Base-by-base conservation (phyloP, 495 filamentous ascomycete genomes). In the Haplographium delicatum region DNA sequence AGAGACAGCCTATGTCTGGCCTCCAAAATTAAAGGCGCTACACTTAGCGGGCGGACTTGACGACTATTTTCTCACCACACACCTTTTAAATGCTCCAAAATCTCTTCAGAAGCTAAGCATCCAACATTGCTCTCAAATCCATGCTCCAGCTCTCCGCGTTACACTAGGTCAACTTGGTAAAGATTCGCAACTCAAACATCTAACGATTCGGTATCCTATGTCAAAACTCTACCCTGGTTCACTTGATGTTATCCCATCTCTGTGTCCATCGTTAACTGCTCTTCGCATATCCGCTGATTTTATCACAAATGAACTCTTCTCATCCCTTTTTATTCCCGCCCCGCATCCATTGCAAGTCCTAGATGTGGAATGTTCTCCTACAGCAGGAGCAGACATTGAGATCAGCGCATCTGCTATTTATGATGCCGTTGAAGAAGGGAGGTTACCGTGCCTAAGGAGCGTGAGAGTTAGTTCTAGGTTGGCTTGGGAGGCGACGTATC, bases 21-120 rank as follows among this genome's bases (percentile, higher is more conserved):
- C 76, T 3, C 68, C 71, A 18, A 60, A 60, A 11, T 62, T 80
- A 3, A 44, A 63, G 15, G 62, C 65, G 7, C 62, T 79, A 23
- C 62, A 65, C 10, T 57, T 79, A 18, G 62, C 65, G 2, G 76
- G 76, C 19, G 65, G 65, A 3, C 62, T 78, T 3, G 60, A 66
- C 15, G 64, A 68, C 34, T 57, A 65, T 23, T 75, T 78, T 54
- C 37, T 77, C 3, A 44, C 47, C 22, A 67, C 61, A 13, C 51
- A 60, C 26, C 24, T 57, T 9, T 11, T 34, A 1, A 41, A 48
- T 15, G 40, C 39, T 3, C 60, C 60, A 0, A 3, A 27, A 2
- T 39, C 41, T 23, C 16, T 60, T 0, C 16, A 43, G 18, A 47
- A 24, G 30, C 39, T 63, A 9, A 58, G 54, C 34, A 60, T 63